These are phyloP conservation scores for Manihot esculenta DNA, from an alignment of 441 rosid genomes.

Conservation along the genomic window DNA sequence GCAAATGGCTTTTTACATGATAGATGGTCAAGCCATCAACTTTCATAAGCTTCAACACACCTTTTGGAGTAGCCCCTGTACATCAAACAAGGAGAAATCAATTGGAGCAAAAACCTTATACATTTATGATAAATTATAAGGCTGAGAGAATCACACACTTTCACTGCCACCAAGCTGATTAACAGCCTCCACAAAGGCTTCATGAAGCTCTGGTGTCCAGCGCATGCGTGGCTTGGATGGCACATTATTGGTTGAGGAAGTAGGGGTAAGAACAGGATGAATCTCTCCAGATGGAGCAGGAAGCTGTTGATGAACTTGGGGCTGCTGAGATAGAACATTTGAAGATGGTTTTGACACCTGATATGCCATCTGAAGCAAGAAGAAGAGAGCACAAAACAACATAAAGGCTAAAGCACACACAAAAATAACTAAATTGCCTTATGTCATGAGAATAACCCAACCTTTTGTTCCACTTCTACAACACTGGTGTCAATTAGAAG, in stretches of 20 bases:
- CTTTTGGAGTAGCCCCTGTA: slow-evolving; percentile 91
- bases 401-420: slow-evolving; percentile 14
- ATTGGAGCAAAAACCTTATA: slow-evolving; percentile 17
- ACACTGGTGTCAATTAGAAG: slow-evolving; percentile 51
- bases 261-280: slow-evolving; percentile 43
- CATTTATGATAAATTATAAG: background rate
- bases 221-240: slow-evolving; percentile 87
- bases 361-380: slow-evolving; percentile 45
- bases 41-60: slow-evolving; percentile 89
- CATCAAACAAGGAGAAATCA: slow-evolving; percentile 24
- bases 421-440: slow-evolving; percentile 9
- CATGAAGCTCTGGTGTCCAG: slow-evolving; percentile 96
- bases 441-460: slow-evolving; percentile 27
- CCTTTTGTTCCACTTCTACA: slow-evolving; percentile 67
- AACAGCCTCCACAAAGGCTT: slow-evolving; percentile 92
- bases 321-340: slow-evolving; percentile 31
- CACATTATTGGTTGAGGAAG: slow-evolving; percentile 56
- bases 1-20: slow-evolving; percentile 95
- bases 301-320: slow-evolving; percentile 44
- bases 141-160: slow-evolving; percentile 44
- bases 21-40: slow-evolving; percentile 86
- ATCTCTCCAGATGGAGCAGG: slow-evolving; percentile 55
- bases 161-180: slow-evolving; percentile 91
- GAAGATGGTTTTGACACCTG: slow-evolving; percentile 40
- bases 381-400: slow-evolving; percentile 24